Conservation (phyloP, 1,139 yeast genomes). For the Scheffersomyces insectosa region DNA sequence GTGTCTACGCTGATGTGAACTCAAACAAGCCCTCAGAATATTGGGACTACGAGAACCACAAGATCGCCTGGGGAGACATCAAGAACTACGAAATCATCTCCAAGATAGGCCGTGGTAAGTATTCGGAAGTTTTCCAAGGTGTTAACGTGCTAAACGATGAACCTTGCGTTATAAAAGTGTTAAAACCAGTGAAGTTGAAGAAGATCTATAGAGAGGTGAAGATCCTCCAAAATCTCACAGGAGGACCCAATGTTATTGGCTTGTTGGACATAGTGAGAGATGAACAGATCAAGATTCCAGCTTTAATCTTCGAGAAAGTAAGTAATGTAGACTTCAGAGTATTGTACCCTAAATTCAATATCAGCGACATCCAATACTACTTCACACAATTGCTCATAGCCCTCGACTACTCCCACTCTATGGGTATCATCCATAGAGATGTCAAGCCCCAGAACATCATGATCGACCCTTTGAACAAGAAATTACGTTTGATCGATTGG, state of each 20-base stretch:
- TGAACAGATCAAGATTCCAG: constrained; percentile 70
- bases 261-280: constrained; percentile 77
- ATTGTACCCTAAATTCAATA: constrained; percentile 65
- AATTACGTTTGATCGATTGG: constrained; percentile 77
- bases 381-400: constrained; percentile 70
- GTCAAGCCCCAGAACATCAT: constrained; percentile 84
- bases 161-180: constrained; percentile 69
- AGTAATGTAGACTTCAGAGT: constrained; percentile 72
- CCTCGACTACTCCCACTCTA: constrained; percentile 73
- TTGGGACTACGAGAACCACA: constrained; percentile 88
- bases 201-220: constrained; percentile 77
- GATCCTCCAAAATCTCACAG: constrained; percentile 70
- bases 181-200: constrained; percentile 79
- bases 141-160: constrained; percentile 47
- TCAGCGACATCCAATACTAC: constrained; percentile 66
- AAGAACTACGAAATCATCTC: constrained; percentile 84
- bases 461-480: constrained; percentile 69
- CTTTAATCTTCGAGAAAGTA: constrained; percentile 70
- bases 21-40: constrained; percentile 76
- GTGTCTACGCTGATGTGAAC: constrained; percentile 87
- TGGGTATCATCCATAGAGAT: constrained; percentile 84
- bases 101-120: constrained; percentile 96
- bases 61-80: constrained; percentile 72
- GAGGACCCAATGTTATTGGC: constrained; percentile 73
- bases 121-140: constrained; percentile 92